A percentile compares a stretch with the other conserved stretches of the same genome.
Conservation (phyloP, 2,329 filamentous ascomycete genomes). For the Aplosporella prunicola region DNA sequence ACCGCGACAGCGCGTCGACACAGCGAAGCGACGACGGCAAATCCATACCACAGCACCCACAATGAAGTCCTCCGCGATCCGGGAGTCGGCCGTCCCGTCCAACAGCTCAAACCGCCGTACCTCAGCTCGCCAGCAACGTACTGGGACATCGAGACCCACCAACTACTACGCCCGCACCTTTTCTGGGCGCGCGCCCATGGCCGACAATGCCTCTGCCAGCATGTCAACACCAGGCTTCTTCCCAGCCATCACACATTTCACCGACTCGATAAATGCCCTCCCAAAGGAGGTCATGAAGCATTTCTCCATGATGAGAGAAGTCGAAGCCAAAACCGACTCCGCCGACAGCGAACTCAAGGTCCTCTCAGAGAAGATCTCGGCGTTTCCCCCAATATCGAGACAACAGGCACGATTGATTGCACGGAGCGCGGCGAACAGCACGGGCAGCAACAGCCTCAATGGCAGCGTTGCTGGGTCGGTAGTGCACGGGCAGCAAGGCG, state of each 20-base stretch:
- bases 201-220: constrained; percentile 29
- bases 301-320: constrained; percentile 92
- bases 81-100: constrained; percentile 2
- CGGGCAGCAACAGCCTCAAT: constrained; percentile 31
- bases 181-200: constrained; percentile 26
- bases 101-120: constrained; percentile 19
- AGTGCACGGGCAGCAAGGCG: constrained; percentile 17
- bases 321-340: constrained; percentile 90
- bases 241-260: constrained; percentile 65
- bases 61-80: constrained; percentile 11
- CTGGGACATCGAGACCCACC: constrained; percentile 35
- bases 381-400: constrained; percentile 33
- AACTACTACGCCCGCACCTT: constrained; percentile 45
- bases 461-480: constrained; percentile 29
- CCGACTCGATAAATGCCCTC: constrained; percentile 82
- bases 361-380: constrained; percentile 56
- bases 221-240: constrained; percentile 45
- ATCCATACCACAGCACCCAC: constrained; percentile 7
- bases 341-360: constrained; percentile 75
- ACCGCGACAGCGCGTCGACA: constrained; percentile 4
- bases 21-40: constrained; percentile 5
- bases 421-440: constrained; percentile 26
- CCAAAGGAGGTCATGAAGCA: constrained; percentile 93
- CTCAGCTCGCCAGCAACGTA: constrained; percentile 38
- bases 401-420: constrained; percentile 16